Percentiles rank a stretch among this genome's conserved stretches.
These are phyloP conservation scores for Phytopythium vexans DNA, from an alignment of 352 stramenopile species.

Conservation along the genomic window DNA sequence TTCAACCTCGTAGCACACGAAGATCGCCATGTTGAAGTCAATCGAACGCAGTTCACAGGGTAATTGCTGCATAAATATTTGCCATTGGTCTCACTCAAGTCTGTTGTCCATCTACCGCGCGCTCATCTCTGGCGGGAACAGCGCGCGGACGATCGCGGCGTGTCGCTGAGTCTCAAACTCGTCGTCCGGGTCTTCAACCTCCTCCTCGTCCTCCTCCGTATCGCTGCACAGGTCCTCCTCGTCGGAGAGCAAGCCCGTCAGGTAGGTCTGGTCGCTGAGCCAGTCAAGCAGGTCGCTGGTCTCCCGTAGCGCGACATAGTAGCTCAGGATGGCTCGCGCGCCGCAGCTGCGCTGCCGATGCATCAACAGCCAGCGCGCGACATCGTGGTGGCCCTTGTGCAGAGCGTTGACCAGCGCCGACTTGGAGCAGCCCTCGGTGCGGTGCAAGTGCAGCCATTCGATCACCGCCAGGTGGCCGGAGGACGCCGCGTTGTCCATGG, in stretches of 20 bases:
- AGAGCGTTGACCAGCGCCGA: constrained; percentile 68
- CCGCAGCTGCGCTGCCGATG: constrained; percentile 40
- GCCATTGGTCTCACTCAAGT: neutral
- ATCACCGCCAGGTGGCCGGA: constrained; percentile 44
- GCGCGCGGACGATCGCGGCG: no score
- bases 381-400: constrained; percentile 39
- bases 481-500: constrained; percentile 59
- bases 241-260: constrained; percentile 24
- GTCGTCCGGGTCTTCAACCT: constrained; percentile 8
- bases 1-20: neutral
- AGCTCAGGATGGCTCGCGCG: constrained; percentile 28
- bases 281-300: constrained; percentile 28
- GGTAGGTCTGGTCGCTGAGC: constrained; percentile 26
- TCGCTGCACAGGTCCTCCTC: constrained; percentile 15
- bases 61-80: neutral
- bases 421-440: constrained; percentile 62
- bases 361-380: constrained; percentile 53
- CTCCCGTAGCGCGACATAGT: constrained; percentile 28
- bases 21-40: neutral
- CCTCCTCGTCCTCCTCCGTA: constrained; percentile 17
- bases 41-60: no score
- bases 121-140: no score
- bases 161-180: no score
- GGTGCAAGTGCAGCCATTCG: constrained; percentile 46
- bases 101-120: no score